Evolutionary conservation across 371 early-diverging fungal genomes (phyloP).

Genomic region (Apophysomyces elegans): DNA sequence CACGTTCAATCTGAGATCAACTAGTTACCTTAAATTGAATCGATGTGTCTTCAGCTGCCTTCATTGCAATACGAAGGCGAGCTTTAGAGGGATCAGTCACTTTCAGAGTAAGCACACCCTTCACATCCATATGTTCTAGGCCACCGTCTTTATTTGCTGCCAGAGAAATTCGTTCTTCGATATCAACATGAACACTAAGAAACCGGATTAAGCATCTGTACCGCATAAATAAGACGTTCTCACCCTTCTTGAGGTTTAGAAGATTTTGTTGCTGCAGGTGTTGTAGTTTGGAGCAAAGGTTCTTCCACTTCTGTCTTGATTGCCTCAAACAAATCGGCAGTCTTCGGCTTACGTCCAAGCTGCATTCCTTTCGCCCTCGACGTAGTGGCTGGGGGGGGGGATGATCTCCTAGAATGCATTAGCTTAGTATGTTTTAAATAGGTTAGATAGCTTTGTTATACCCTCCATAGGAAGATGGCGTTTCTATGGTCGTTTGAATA

Average conservation of each 20-base stretch:
- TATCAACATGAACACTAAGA: constrained; percentile 78
- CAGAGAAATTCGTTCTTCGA: constrained; percentile 87
- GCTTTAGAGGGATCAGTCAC: constrained; percentile 69
- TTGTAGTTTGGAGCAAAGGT: constrained; percentile 28
- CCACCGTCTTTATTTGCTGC: constrained; percentile 92
- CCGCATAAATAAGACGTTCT: neutral
- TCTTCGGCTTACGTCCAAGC: constrained; percentile 87
- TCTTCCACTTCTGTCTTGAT: constrained; percentile 79
- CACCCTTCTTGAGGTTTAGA: constrained; percentile 30
- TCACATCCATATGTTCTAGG: constrained; percentile 88
- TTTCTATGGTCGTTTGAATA: constrained; percentile 37
- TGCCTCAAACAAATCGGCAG: constrained; percentile 80
- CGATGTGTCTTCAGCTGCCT: constrained; percentile 56
- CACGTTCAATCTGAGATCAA: neutral
- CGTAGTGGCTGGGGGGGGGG: constrained; percentile 35
- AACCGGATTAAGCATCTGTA: constrained; percentile 2
- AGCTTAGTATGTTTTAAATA: neutral
- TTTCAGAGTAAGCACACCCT: constrained; percentile 85
- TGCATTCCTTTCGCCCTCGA: constrained; percentile 90
- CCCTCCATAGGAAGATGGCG: constrained; percentile 33
- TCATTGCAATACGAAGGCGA: constrained; percentile 61
- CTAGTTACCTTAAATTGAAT: constrained; percentile 78
- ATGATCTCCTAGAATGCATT: constrained; percentile 21
- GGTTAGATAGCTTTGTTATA: constrained; percentile 1
- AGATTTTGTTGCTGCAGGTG: constrained; percentile 26